phyloP scores from a whole-genome alignment of 169 alveolate species.

The Plasmodium relictum region DNA sequence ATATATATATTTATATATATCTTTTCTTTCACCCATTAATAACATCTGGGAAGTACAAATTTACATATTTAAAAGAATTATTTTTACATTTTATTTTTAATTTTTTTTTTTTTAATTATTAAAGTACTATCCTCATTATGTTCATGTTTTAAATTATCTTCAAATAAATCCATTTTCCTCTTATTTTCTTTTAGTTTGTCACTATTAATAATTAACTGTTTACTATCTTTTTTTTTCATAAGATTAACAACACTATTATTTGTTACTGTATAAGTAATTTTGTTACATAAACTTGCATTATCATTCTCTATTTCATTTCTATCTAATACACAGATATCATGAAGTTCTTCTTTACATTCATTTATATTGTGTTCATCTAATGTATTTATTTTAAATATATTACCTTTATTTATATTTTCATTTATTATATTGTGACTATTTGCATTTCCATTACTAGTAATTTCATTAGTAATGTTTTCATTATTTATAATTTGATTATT shows the following conservation, averaged over 20 bases:
- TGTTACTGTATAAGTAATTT: neutral
- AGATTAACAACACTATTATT: too few relatives aligned
- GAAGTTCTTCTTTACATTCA: neutral
- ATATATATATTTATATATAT: slow-evolving; percentile 1
- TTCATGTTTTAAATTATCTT: slow-evolving; percentile 51
- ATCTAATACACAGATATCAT: neutral
- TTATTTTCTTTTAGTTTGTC: slow-evolving; percentile 11
- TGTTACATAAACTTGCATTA: neutral
- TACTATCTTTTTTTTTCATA: neutral
- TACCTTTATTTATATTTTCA: neutral
- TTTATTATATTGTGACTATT: neutral
- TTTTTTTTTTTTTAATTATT: slow-evolving; percentile 15
- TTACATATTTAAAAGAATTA: neutral
- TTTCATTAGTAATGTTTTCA: neutral
- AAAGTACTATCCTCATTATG: slow-evolving; percentile 32
- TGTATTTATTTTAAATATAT: neutral
- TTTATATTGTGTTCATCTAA: neutral
- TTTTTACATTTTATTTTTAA: slow-evolving; percentile 25
- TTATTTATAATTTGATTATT: slow-evolving; percentile 9
- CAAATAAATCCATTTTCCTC: slow-evolving; percentile 16
- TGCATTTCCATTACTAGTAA: neutral
- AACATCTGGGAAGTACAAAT: neutral
- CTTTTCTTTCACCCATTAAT: neutral
- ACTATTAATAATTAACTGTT: slow-evolving; percentile 8
- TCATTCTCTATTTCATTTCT: neutral